These are phyloP conservation scores for Hysterangium stoloniferum DNA, from an alignment of 768 basidiomycete genomes.

Conservation along the genomic window DNA sequence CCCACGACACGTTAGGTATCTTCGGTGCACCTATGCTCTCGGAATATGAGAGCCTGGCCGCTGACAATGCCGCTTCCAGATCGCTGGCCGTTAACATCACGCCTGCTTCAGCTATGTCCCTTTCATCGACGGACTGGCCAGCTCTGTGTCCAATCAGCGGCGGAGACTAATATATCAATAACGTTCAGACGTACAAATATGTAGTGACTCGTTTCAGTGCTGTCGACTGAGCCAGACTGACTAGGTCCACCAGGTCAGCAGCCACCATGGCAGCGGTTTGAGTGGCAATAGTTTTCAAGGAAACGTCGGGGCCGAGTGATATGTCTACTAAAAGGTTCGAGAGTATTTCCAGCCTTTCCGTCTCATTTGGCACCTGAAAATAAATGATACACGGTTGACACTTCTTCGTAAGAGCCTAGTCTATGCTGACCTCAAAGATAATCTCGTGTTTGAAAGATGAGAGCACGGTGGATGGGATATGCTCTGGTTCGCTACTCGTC, in stretches of 20 bases:
- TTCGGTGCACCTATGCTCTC: slow-evolving; percentile 96
- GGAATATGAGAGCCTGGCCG: slow-evolving; percentile 71
- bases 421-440: slow-evolving; percentile 48
- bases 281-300: slow-evolving; percentile 58
- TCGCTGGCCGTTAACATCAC: slow-evolving; percentile 43
- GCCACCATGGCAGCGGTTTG: slow-evolving; percentile 91
- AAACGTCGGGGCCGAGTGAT: slow-evolving; percentile 66
- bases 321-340: slow-evolving; percentile 32
- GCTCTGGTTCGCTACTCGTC: slow-evolving; percentile 60
- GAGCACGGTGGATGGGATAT: slow-evolving; percentile 53
- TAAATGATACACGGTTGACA: background rate
- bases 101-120: slow-evolving; percentile 27
- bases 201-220: slow-evolving; percentile 41
- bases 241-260: slow-evolving; percentile 67
- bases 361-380: slow-evolving; percentile 71
- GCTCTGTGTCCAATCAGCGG: background rate
- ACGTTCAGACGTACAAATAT: slow-evolving; percentile 4
- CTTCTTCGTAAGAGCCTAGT: background rate
- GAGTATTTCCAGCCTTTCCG: slow-evolving; percentile 60
- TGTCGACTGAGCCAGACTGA: slow-evolving; percentile 46
- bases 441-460: slow-evolving; percentile 84
- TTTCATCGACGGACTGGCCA: background rate
- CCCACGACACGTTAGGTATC: slow-evolving; percentile 94
- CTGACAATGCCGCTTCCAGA: slow-evolving; percentile 62
- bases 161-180: background rate